These are phyloP conservation scores for Fusarium lyarnte DNA, from an alignment of 2,329 filamentous ascomycete species.

Conservation along the genomic window DNA sequence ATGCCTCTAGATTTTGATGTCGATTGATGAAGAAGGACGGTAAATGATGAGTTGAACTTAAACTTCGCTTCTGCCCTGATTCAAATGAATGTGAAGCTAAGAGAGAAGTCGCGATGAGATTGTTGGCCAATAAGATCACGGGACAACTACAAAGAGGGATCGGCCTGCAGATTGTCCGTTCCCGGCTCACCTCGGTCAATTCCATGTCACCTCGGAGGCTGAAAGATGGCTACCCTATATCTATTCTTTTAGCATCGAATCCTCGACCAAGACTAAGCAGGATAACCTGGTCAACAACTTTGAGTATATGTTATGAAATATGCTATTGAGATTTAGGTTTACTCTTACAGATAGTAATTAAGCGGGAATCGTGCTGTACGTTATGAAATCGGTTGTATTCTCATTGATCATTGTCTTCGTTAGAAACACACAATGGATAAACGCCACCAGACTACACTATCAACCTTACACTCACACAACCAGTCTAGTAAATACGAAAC, in stretches of 20 bases:
- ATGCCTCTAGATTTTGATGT: neutral
- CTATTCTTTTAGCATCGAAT: neutral
- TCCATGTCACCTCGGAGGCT: neutral
- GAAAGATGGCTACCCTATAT: slow-evolving; percentile 20
- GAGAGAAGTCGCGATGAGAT: slow-evolving; percentile 30
- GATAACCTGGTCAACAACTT: neutral
- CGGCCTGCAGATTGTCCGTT: slow-evolving; percentile 40
- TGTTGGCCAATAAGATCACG: slow-evolving; percentile 35
- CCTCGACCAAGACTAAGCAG: neutral
- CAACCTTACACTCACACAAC: too few relatives aligned
- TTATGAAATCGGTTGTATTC: neutral
- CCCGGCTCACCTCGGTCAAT: slow-evolving; percentile 14
- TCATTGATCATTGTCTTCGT: neutral
- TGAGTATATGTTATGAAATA: neutral
- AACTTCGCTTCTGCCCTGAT: slow-evolving; percentile 10
- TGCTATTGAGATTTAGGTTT: neutral
- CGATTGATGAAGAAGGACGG: neutral
- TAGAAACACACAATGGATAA: neutral
- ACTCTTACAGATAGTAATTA: too few relatives aligned
- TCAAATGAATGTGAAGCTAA: slow-evolving; percentile 33
- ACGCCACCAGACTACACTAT: neutral
- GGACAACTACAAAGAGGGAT: neutral
- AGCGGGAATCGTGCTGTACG: neutral
- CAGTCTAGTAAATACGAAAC: neutral
- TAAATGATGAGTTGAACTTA: slow-evolving; percentile 26